Evolutionary conservation across 2,329 filamentous ascomycete species (phyloP).

Genomic region (Pestalotiopsis sp.): DNA sequence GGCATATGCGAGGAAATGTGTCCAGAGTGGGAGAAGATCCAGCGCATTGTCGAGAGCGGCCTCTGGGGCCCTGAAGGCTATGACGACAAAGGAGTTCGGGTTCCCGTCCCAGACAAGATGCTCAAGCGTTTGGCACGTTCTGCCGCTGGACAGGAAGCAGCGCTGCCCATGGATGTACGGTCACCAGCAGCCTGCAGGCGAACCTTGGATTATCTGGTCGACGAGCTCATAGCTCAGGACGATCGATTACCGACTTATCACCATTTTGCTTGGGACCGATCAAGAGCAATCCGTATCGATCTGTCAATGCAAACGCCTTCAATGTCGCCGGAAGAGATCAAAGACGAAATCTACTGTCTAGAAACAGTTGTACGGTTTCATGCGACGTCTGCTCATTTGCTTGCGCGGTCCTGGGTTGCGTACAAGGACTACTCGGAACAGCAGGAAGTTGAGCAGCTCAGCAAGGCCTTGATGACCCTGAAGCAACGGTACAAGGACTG

Average conservation of each 20-base stretch:
- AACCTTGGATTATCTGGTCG: slow-evolving; percentile 66
- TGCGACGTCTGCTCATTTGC: slow-evolving; percentile 64
- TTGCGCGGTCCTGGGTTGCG: slow-evolving; percentile 58
- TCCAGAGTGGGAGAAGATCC: slow-evolving; percentile 67
- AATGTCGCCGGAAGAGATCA: slow-evolving; percentile 59
- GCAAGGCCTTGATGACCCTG: slow-evolving; percentile 66
- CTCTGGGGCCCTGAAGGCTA: slow-evolving; percentile 60
- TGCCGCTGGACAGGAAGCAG: slow-evolving; percentile 68
- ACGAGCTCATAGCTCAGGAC: slow-evolving; percentile 59
- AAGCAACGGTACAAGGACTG: slow-evolving; percentile 70
- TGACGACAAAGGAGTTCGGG: slow-evolving; percentile 39
- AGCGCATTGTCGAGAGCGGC: slow-evolving; percentile 63
- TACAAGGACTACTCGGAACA: slow-evolving; percentile 67
- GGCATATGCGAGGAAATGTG: slow-evolving; percentile 73
- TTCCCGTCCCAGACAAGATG: slow-evolving; percentile 57
- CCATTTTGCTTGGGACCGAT: slow-evolving; percentile 70
- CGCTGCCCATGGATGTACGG: slow-evolving; percentile 69
- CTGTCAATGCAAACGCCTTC: slow-evolving; percentile 67
- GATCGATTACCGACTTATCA: slow-evolving; percentile 59
- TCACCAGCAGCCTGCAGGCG: slow-evolving; percentile 60
- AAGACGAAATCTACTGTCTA: slow-evolving; percentile 63
- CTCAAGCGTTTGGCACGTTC: slow-evolving; percentile 70
- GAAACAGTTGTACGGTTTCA: slow-evolving; percentile 71
- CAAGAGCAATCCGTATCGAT: slow-evolving; percentile 68
- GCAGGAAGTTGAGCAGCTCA: slow-evolving; percentile 69